A percentile compares a stretch with the other conserved stretches of the same genome.
Conservation (phyloP, 139 green algal species). For the Desmodesmus armatus region DNA sequence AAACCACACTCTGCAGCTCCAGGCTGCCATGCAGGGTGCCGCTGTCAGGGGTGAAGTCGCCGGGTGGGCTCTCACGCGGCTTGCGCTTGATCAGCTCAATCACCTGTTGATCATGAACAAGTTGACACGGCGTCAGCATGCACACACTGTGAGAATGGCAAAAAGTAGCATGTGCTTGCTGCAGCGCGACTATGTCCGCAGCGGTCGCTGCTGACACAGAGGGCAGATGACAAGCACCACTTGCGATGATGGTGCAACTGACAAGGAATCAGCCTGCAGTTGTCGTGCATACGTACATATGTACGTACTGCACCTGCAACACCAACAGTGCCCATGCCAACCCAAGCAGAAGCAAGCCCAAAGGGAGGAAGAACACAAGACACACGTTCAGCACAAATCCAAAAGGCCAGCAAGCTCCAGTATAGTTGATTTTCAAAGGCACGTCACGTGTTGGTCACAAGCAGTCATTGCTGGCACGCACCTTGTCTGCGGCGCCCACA, state of each 20-base stretch:
- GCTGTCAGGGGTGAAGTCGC: slow-evolving; percentile 47
- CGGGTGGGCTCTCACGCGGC: slow-evolving; percentile 31
- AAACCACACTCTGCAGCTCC: slow-evolving; percentile 79
- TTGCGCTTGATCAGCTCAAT: slow-evolving; percentile 62
- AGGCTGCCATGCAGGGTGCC: slow-evolving; percentile 58
- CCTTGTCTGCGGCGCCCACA: slow-evolving; percentile 89
- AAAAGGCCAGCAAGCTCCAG: no score
- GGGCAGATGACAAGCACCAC: neutral
- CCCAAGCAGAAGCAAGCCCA: slow-evolving; percentile 17
- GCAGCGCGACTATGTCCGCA: neutral
- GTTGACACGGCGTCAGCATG: no score
- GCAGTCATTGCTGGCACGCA: no score
- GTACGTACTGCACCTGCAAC: no score
- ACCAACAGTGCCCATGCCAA: no score
- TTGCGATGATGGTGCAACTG: neutral
- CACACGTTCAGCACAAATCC: no score
- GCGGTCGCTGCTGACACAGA: neutral
- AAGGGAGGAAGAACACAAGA: slow-evolving; percentile 28
- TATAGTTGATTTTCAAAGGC: no score
- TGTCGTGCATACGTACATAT: no score
- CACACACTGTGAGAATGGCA: no score
- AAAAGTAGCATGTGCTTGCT: no score
- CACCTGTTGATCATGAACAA: slow-evolving; percentile 44
- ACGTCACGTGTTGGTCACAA: no score
- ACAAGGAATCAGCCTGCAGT: neutral